A percentile compares a stretch with the other conserved stretches of the same genome.
Evolutionary conservation across 345 rosid genomes (phyloP).

Genomic region (Bruguiera gymnorhiza): DNA sequence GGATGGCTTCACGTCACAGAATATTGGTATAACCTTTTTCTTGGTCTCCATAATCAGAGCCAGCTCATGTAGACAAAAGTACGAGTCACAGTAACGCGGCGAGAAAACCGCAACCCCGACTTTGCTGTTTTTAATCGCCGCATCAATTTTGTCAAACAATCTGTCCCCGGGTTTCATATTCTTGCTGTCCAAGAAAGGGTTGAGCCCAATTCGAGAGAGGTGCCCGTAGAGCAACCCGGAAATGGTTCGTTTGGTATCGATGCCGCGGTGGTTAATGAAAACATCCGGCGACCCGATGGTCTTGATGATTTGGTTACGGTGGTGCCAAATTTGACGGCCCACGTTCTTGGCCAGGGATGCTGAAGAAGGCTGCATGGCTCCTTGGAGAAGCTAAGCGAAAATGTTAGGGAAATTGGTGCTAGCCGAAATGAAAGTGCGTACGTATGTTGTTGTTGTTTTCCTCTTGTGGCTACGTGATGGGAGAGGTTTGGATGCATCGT

Average conservation of each 20-base stretch:
- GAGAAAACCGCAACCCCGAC: conserved; percentile 78
- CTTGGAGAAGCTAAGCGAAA: conserved; percentile 13
- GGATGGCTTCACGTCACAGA: conserved; percentile 79
- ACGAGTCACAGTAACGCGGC: conserved; percentile 68
- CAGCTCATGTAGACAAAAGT: conserved; percentile 79
- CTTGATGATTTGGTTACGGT: conserved; percentile 2
- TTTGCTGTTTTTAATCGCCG: conserved; percentile 47
- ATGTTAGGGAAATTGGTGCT: neutral
- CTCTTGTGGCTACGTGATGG: neutral
- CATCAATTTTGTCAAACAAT: conserved; percentile 49
- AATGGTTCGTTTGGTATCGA: conserved; percentile 71
- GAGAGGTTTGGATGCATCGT: too few species aligned
- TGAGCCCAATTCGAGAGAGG: conserved; percentile 35
- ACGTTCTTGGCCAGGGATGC: conserved; percentile 27
- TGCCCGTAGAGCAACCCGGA: conserved; percentile 60
- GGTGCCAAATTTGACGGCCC: conserved; percentile 18
- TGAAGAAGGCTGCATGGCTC: conserved; percentile 48
- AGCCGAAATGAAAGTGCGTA: too few species aligned
- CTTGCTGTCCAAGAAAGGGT: conserved; percentile 71
- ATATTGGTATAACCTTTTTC: conserved; percentile 71
- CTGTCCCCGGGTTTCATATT: conserved; percentile 79
- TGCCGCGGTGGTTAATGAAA: conserved; percentile 82
- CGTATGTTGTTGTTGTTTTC: too few species aligned
- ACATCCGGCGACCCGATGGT: conserved; percentile 35
- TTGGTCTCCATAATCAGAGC: conserved; percentile 60